These are phyloP conservation scores for Pestalotiopsis sp. DNA, from an alignment of 2,329 filamentous ascomycete genomes.

Conservation along the genomic window DNA sequence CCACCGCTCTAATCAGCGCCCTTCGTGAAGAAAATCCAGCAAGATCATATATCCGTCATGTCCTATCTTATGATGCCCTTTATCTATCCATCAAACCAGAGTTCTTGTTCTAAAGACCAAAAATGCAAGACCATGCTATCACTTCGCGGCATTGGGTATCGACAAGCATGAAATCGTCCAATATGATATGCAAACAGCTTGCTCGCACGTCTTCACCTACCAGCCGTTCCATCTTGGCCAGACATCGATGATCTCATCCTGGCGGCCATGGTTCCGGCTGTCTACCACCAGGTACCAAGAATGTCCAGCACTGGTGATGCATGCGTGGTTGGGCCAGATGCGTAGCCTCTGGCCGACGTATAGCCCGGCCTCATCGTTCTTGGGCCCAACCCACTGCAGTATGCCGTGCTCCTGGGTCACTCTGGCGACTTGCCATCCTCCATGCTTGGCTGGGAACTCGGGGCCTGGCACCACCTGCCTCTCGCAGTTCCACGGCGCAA, in stretches of 20 bases:
- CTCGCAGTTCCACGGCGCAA: slow-evolving; percentile 58
- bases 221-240: slow-evolving; percentile 74
- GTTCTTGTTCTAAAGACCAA: too few relatives aligned
- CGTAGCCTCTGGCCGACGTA: slow-evolving; percentile 67
- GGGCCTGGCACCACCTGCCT: slow-evolving; percentile 38
- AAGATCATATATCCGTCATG: too few relatives aligned
- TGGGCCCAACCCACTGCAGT: slow-evolving; percentile 57
- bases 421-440: slow-evolving; percentile 68
- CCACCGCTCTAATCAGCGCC: too few relatives aligned
- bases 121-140: too few relatives aligned
- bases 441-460: slow-evolving; percentile 43
- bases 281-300: slow-evolving; percentile 77
- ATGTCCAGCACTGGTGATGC: slow-evolving; percentile 72
- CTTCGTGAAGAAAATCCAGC: too few relatives aligned
- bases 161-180: neutral
- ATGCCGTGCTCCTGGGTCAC: slow-evolving; percentile 82
- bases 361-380: slow-evolving; percentile 50
- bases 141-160: too few relatives aligned
- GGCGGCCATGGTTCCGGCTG: slow-evolving; percentile 52
- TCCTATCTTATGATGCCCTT: too few relatives aligned
- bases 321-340: slow-evolving; percentile 82
- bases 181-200: neutral
- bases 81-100: too few relatives aligned
- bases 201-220: slow-evolving; percentile 44
- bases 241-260: slow-evolving; percentile 71